Percentiles rank a stretch among this genome's conserved stretches.
phyloP scores from a whole-genome alignment of 129 eudicot genomes.

The Chrysanthemum makinoi region DNA sequence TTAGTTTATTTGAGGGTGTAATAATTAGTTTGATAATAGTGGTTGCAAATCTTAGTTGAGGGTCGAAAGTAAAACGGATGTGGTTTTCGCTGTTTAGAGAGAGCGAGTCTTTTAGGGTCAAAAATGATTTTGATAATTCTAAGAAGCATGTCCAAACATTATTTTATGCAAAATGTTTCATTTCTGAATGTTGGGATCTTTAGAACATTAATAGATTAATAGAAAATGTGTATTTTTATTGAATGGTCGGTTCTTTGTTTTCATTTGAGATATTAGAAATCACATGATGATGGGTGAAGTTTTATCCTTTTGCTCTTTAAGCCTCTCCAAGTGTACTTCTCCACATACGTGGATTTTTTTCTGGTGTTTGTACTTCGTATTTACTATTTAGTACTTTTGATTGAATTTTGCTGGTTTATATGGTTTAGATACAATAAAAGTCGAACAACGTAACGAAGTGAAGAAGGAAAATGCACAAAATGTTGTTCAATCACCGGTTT shows the following conservation, averaged over 20 bases:
- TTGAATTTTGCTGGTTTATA: constrained; percentile 9
- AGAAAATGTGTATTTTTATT: background rate
- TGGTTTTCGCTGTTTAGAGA: too few species aligned
- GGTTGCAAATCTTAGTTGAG: background rate
- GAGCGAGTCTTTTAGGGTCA: background rate
- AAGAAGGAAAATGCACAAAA: constrained; percentile 40
- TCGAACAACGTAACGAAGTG: constrained; percentile 31
- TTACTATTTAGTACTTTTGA: background rate
- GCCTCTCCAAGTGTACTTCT: constrained; percentile 25
- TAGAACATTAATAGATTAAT: background rate
- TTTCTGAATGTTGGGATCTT: background rate
- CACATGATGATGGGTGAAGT: constrained; percentile 25
- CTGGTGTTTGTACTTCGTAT: background rate
- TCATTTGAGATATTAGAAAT: constrained; percentile 9
- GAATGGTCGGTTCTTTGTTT: background rate
- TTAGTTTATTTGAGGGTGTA: background rate
- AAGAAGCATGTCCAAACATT: constrained; percentile 12
- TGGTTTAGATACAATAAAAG: constrained; percentile 37
- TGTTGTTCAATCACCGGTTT: constrained; percentile 32
- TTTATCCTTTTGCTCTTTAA: constrained; percentile 29
- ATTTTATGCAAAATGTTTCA: background rate
- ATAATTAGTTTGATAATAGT: background rate
- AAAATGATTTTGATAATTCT: background rate
- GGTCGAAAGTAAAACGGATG: too few species aligned
- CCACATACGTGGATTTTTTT: background rate